phyloP scores from a whole-genome alignment of 306 rosid species.

The Pterocarpus macrocarpus region DNA sequence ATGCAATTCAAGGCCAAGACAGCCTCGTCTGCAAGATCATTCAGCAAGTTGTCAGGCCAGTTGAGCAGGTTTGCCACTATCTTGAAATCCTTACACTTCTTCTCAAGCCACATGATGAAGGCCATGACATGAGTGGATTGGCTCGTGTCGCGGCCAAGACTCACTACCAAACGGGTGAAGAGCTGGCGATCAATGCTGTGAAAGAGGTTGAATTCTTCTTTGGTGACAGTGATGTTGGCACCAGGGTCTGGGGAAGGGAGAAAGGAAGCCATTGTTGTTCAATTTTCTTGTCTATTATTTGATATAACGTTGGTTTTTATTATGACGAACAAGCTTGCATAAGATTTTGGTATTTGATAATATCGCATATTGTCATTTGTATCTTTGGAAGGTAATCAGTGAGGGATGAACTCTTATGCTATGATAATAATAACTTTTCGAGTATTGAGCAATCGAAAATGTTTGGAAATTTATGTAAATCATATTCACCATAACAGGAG shows the following conservation, averaged over 20 bases:
- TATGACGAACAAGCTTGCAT: background rate
- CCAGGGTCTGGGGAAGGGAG: background rate
- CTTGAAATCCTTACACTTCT: conserved; percentile 1
- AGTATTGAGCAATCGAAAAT: background rate
- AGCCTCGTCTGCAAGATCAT: conserved; percentile 55
- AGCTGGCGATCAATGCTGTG: conserved; percentile 68
- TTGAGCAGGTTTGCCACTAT: conserved; percentile 44
- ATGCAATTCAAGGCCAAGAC: conserved; percentile 51
- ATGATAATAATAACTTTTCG: background rate
- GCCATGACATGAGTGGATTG: conserved; percentile 64
- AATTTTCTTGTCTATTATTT: background rate
- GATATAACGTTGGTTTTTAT: background rate
- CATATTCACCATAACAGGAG: background rate
- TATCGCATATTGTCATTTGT: background rate
- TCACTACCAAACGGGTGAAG: conserved; percentile 57
- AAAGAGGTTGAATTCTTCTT: conserved; percentile 65
- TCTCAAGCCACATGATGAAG: conserved; percentile 74
- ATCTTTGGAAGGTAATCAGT: background rate
- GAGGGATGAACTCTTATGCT: background rate
- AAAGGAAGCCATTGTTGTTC: conserved; percentile 19
- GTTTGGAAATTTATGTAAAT: background rate
- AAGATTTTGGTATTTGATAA: background rate
- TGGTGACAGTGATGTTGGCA: conserved; percentile 15
- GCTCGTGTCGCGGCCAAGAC: conserved; percentile 50
- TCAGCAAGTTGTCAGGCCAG: conserved; percentile 47